Evolutionary conservation across 2,329 filamentous ascomycete genomes (phyloP).

Genomic region (Aspergillus pseudoterreus): DNA sequence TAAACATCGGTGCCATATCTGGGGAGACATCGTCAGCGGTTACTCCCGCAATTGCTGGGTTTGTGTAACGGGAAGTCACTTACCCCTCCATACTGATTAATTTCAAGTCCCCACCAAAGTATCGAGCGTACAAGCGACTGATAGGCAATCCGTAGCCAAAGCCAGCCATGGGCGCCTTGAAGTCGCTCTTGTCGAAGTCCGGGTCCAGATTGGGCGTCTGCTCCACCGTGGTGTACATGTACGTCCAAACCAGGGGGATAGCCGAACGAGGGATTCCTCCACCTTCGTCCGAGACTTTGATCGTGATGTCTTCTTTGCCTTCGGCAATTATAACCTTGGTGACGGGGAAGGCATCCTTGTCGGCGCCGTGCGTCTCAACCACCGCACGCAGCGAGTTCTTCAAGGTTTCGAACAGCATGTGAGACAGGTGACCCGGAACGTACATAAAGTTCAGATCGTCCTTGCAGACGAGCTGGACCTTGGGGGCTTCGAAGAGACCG

Average conservation of each 20-base stretch:
- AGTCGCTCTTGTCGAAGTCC: constrained; percentile 98
- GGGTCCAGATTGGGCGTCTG: constrained; percentile 91
- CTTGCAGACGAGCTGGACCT: constrained; percentile 93
- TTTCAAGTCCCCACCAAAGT: constrained; percentile 96
- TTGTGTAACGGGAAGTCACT: constrained; percentile 34
- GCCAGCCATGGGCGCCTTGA: constrained; percentile 98
- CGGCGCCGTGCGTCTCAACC: constrained; percentile 89
- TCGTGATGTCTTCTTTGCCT: constrained; percentile 97
- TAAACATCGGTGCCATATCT: constrained; percentile 99
- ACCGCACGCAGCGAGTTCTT: constrained; percentile 98
- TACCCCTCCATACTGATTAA: constrained; percentile 99
- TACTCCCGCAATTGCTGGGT: background rate
- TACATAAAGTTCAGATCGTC: constrained; percentile 98
- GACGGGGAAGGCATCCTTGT: constrained; percentile 92
- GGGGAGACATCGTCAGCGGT: background rate
- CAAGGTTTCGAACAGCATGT: constrained; percentile 99
- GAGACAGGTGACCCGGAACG: constrained; percentile 94
- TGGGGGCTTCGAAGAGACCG: constrained; percentile 92
- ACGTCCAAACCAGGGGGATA: constrained; percentile 98
- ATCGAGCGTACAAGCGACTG: constrained; percentile 86
- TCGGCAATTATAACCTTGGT: constrained; percentile 98
- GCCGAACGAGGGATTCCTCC: constrained; percentile 89
- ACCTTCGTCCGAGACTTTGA: constrained; percentile 96
- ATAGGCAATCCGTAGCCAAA: constrained; percentile 98
- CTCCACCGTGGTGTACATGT: constrained; percentile 99